Evolutionary conservation across 2,329 filamentous ascomycete genomes (phyloP), one percentile per base, ranked within the genome.

Genomic region (Diaporthe velutina): DNA sequence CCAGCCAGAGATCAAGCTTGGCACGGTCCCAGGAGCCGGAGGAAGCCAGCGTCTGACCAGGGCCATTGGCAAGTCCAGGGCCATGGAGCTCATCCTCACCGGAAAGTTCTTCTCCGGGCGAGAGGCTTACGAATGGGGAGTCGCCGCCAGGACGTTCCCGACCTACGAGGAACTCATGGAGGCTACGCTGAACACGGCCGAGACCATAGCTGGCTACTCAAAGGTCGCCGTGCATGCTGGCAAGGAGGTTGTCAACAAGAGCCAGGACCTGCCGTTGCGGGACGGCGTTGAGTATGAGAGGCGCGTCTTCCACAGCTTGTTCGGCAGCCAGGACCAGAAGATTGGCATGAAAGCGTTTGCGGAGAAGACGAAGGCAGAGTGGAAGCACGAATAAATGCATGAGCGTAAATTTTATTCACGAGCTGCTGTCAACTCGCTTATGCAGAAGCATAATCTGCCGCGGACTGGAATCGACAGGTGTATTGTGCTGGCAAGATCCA

Each of bases 201-300:
- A 94, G 88, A 96, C 91, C 70, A 98, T 99, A 85, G 96, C 97
- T 0, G 87, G 93, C 1, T 95, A 97, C 84, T 96, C 94, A 70
- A 91, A 90, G 81, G 93, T 99, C n/a, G 94, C 96, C 1, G 91
- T 98, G 74, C 92, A 95, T 86, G 97, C 94, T 15, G 93, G 91
- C 74, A 99, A 99, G 89, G 97, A 99, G 88, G 96, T 97, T n/a
- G 96, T 99, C 73, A 98, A 98, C 84, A 98, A 98, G 92, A 98
- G 95, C 84, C 96, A 98, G 88, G 97, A 99, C 80, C 85, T 98
- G 79, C 89, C 93, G 4, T 86, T 99, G 75, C 88, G 94, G 79
- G 97, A 98, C 81, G 97, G 97, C 19, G 94, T 99, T 2, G 97
- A 99, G 86, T 98, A 92, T 85, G 97, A 99, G 90, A 90, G 97